Evolutionary conservation across 2,329 filamentous ascomycete species (phyloP).

Genomic region (Aspergillus sp.): DNA sequence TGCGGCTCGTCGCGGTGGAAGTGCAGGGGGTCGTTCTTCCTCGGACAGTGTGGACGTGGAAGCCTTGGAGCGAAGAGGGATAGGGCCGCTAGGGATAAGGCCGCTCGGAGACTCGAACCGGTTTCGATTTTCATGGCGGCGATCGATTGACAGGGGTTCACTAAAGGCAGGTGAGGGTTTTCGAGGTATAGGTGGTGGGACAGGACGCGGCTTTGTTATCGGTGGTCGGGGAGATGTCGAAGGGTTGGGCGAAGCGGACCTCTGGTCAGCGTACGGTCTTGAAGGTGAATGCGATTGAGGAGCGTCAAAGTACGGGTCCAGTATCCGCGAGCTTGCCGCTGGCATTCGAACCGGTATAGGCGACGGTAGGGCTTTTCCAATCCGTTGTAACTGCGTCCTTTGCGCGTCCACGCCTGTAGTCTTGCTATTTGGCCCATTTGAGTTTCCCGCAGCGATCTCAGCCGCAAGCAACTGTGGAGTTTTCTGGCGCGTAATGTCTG

Average conservation of each 20-base stretch:
- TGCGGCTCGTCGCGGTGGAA: constrained; percentile 26
- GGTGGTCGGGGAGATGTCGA: constrained; percentile 7
- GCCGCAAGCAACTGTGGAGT: constrained; percentile 35
- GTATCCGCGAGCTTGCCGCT: neutral
- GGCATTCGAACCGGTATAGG: constrained; percentile 26
- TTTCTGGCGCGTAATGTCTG: constrained; percentile 17
- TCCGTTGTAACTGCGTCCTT: constrained; percentile 9
- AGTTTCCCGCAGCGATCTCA: constrained; percentile 33
- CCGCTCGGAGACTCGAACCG: constrained; percentile 9
- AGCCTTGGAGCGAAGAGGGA: constrained; percentile 15
- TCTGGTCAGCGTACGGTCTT: constrained; percentile 11
- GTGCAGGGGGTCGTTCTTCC: constrained; percentile 23
- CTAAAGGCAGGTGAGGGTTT: constrained; percentile 8
- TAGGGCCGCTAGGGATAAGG: constrained; percentile 18
- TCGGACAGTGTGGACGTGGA: constrained; percentile 15
- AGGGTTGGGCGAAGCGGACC: constrained; percentile 7
- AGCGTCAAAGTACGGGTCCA: constrained; percentile 6
- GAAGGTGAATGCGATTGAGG: neutral
- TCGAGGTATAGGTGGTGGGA: constrained; percentile 18
- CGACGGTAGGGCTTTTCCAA: constrained; percentile 20
- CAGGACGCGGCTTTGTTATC: constrained; percentile 16
- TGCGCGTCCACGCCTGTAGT: constrained; percentile 6
- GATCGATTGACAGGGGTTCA: neutral
- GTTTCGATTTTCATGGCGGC: neutral
- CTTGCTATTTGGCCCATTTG: constrained; percentile 21